These are phyloP conservation scores for Coelastrella sp. DNA, from an alignment of 139 green algal genomes.

Conservation along the genomic window DNA sequence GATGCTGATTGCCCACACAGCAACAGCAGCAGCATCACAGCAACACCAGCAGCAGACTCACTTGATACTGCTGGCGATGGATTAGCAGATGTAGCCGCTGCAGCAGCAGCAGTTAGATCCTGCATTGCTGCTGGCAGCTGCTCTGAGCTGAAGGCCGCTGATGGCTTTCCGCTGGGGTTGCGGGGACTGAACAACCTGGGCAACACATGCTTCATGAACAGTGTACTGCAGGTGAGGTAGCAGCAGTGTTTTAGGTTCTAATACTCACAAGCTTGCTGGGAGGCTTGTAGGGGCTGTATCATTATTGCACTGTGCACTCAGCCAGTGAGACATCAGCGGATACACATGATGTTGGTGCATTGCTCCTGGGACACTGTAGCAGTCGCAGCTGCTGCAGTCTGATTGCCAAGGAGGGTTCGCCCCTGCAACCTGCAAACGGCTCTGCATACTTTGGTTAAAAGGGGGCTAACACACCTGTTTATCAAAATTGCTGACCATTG, in stretches of 20 bases:
- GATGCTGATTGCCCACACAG: neutral
- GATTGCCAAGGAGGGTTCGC: too few relatives aligned
- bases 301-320: too few relatives aligned
- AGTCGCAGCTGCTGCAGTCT: too few relatives aligned
- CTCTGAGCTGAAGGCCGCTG: neutral
- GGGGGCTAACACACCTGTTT: too few relatives aligned
- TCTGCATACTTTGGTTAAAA: too few relatives aligned
- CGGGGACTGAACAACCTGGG: conserved; percentile 95
- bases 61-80: neutral
- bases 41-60: neutral
- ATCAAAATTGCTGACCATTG: too few relatives aligned
- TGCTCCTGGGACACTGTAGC: too few relatives aligned
- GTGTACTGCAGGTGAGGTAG: conserved; percentile 83
- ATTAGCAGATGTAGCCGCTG: neutral
- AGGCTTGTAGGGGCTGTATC: too few relatives aligned
- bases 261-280: neutral
- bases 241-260: neutral
- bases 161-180: conserved; percentile 76
- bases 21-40: neutral
- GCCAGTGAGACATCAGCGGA: too few relatives aligned
- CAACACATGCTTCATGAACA: conserved; percentile 99
- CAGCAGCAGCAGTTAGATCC: neutral
- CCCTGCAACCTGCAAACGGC: too few relatives aligned
- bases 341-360: too few relatives aligned
- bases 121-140: neutral